Base-by-base conservation (phyloP, 768 basidiomycete species). In the Macrocybe gigantea region DNA sequence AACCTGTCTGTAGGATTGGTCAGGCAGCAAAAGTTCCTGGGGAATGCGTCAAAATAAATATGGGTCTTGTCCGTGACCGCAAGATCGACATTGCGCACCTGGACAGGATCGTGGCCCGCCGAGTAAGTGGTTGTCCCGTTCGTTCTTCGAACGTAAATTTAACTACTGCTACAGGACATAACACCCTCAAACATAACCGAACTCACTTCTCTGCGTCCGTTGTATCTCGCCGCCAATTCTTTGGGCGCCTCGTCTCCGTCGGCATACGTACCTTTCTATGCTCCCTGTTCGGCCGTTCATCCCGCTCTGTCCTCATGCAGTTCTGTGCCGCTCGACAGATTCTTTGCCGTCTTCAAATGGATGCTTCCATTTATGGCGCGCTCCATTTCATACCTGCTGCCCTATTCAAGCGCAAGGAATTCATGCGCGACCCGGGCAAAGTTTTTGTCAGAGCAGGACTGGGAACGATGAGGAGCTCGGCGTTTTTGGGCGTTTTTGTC, bases 341-440 rank as follows among this genome's bases (percentile, higher is more conserved):
- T 93, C 65, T 75, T 85, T 55, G 70, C 78, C 12, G 93, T 96
- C 5, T 88, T 85, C 62, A 80, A 78, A 66, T 94, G 79, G 87
- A 92, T 88, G 68, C 62, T 87, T 38, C 86, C 82, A 79, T 85
- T 36, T 98, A 98, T 56, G 85, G 89, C 14, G 93, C 91, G 0
- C 66, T 98, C 32, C 95, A 97, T 63, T 77, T 96, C 50, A 79
- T 96, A 30, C 94, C 95, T 1, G 75, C 85, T 41, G 68, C 97
- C 8, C 68, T 96, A 5, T 91, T 98, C 65, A 88, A 90, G 56
- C 72, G 85, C 35, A 72, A 75, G 22, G 65, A 70, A 0, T 88
- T 95, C 61, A 57, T 75, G 42, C 70, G 76, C 38, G 78, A 83
- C 55, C 93, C 93, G 0, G 62, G 73, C 14, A 70, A 67, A 37